phyloP scores from a whole-genome alignment of 164 flowering plant species.

The Macadamia integrifolia region DNA sequence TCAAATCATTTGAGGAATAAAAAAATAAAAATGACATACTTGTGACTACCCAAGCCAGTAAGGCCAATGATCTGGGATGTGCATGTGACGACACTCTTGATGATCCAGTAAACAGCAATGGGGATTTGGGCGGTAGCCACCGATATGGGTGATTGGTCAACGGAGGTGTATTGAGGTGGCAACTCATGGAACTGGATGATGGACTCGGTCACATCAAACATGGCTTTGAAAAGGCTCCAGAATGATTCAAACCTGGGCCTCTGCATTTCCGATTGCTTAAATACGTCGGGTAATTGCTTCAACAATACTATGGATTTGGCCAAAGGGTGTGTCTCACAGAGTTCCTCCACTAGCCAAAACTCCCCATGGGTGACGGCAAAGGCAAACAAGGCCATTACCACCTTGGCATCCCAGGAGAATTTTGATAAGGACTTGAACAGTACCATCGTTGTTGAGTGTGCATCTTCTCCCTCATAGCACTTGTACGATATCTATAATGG shows the following conservation, averaged over 20 bases:
- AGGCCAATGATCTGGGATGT: conserved; percentile 38
- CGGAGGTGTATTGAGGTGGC: conserved; percentile 22
- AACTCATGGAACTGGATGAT: conserved; percentile 29
- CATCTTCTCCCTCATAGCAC: conserved; percentile 58
- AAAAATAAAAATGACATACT: conserved; percentile 10
- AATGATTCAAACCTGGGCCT: conserved; percentile 41
- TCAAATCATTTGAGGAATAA: too few species aligned
- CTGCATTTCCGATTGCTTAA: conserved; percentile 33
- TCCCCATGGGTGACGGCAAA: conserved; percentile 44
- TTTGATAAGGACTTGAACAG: conserved; percentile 40
- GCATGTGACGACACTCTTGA: conserved; percentile 40
- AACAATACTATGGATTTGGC: conserved; percentile 43
- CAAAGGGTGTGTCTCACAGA: conserved; percentile 29
- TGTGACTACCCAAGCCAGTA: conserved; percentile 19
- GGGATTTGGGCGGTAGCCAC: conserved; percentile 38
- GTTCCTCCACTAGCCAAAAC: conserved; percentile 49
- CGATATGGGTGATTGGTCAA: conserved; percentile 28
- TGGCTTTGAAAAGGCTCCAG: conserved; percentile 28
- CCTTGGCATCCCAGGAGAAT: conserved; percentile 47
- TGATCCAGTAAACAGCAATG: conserved; percentile 50
- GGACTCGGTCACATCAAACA: conserved; percentile 41
- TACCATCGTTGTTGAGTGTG: conserved; percentile 43
- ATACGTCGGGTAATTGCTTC: conserved; percentile 45
- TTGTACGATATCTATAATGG: conserved; percentile 48
- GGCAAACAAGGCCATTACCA: conserved; percentile 38